Evolutionary conservation across 2,329 filamentous ascomycete species (phyloP).

Genomic region (Phialophora tarda): DNA sequence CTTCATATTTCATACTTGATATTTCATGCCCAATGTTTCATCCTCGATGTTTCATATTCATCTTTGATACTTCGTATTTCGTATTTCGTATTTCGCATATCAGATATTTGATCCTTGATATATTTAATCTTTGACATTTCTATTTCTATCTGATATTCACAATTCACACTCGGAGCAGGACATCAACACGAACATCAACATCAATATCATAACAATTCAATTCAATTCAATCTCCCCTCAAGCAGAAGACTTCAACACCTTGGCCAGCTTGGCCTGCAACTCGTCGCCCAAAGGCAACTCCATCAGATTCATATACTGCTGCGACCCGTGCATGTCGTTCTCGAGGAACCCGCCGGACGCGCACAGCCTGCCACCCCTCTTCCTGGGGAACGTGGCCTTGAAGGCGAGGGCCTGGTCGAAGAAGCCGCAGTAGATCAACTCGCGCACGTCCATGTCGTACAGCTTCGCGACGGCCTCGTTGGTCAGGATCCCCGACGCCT

Average conservation of each 20-base stretch:
- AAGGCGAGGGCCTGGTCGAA: slow-evolving; percentile 56
- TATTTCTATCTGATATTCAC: too few relatives aligned
- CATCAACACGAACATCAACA: too few relatives aligned
- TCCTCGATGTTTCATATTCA: too few relatives aligned
- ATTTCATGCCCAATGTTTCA: too few relatives aligned
- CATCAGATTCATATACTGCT: slow-evolving; percentile 48
- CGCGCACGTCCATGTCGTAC: slow-evolving; percentile 37
- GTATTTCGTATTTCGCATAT: too few relatives aligned
- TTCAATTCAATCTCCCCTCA: not conserved
- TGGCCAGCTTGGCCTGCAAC: slow-evolving; percentile 2
- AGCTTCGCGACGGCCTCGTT: slow-evolving; percentile 40
- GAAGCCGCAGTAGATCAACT: slow-evolving; percentile 46
- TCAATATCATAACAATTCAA: too few relatives aligned
- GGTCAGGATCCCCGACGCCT: slow-evolving; percentile 46
- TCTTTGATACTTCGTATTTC: too few relatives aligned
- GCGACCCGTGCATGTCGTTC: slow-evolving; percentile 48
- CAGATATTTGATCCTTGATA: too few relatives aligned
- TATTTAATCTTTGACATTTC: too few relatives aligned
- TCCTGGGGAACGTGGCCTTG: slow-evolving; percentile 52
- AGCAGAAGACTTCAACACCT: not conserved
- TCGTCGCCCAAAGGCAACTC: slow-evolving; percentile 30
- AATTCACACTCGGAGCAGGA: too few relatives aligned
- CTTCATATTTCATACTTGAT: too few relatives aligned
- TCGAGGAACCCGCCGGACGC: slow-evolving; percentile 46
- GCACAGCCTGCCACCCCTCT: slow-evolving; percentile 39